A percentile compares a stretch with the other conserved stretches of the same genome.
Evolutionary conservation across 768 basidiomycete genomes (phyloP).

Genomic region (Lentinula raphanica): DNA sequence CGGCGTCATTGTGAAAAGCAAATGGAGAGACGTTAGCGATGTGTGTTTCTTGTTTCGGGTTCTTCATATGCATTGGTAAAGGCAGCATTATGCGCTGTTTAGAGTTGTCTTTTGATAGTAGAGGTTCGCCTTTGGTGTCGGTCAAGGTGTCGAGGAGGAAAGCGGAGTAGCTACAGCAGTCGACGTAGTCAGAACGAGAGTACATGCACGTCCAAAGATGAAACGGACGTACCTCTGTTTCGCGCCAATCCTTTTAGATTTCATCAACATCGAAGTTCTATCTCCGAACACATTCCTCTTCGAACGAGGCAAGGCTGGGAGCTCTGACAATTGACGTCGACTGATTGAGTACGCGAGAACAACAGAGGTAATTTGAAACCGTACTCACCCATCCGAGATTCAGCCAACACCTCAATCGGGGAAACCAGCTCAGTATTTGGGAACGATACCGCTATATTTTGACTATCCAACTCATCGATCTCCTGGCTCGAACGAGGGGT

Average conservation of each 20-base stretch:
- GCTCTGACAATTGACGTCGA: background rate
- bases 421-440: constrained; percentile 41
- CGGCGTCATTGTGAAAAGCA: background rate
- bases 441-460: constrained; percentile 38
- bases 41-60: background rate
- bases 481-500: constrained; percentile 39
- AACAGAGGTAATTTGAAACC: too few species aligned
- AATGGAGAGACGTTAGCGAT: too few species aligned
- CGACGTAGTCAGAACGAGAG: background rate
- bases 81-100: background rate
- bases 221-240: background rate
- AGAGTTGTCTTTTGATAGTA: background rate
- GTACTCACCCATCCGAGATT: constrained; percentile 52
- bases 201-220: background rate
- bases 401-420: constrained; percentile 30
- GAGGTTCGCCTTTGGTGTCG: background rate
- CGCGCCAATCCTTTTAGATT: background rate
- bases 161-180: background rate
- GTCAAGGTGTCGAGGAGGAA: background rate
- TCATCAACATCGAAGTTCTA: background rate
- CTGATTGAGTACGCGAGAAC: too few species aligned
- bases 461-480: constrained; percentile 33
- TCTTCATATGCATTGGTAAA: background rate
- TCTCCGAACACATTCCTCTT: background rate
- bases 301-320: constrained; percentile 1